Evolutionary conservation across 1,139 yeast genomes (phyloP), one percentile per base, ranked within the genome.

Genomic region (Yamadazyma siamensis): DNA sequence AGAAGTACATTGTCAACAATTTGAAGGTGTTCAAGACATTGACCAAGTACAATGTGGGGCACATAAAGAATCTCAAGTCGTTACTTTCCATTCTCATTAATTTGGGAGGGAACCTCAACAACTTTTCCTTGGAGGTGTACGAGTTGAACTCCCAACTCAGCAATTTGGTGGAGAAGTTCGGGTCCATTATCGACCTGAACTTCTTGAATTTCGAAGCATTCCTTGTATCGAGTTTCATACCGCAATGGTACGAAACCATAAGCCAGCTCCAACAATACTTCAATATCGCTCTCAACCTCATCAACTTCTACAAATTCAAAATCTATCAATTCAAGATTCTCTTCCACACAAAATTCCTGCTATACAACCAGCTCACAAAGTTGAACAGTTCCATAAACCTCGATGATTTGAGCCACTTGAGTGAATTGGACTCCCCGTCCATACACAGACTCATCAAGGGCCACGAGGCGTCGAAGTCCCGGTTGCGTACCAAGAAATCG

Each of bases 211-310:
- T 56, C 34, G 75, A 69, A 44, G 54, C 61, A 13, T 68, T 65
- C 36, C 43, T 64, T 3, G 44, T 54, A 23, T 49, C 56, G 25
- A 49, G 53, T 24, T 56, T 65, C 25, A 52, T 67, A 6, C 70
- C 74, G 1, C 56, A 61, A 31, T 68, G 73, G 73, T 71, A 68
- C 38, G 75, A 69, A 40, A 69, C 71, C 9, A 55, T 66, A 18
- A 57, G 61, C 40, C 73, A 65, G 41, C 44, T 67, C 29, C 54
- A 60, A 14, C 72, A 65, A 38, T 65, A 69, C 36, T 61, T 61
- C 39, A 41, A 56, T 26, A 47, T 66, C 6, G 59, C 69, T 8
- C 49, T 67, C 25, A 65, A 64, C 34, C 45, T 67, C 25, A 52
- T 68, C 26, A 62, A 63, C 33, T 68, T 67, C 41, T 69, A 65